Percentiles rank a stretch among this genome's conserved stretches.
These are phyloP conservation scores for Starmera quercuum DNA, from an alignment of 805 yeast genomes.

Conservation along the genomic window DNA sequence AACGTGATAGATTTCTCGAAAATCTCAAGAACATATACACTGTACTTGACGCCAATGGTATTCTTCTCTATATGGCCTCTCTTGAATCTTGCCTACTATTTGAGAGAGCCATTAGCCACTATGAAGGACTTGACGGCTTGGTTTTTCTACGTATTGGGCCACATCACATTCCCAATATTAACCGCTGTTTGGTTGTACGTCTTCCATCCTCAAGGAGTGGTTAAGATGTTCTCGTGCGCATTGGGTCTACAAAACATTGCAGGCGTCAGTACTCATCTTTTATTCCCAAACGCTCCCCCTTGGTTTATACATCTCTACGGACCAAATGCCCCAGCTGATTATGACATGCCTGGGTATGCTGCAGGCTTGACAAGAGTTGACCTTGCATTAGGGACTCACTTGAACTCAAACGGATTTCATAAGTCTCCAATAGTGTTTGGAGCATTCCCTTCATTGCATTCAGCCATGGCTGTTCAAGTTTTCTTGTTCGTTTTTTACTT, in stretches of 20 bases:
- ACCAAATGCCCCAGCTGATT: conserved; percentile 43
- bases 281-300: conserved; percentile 69
- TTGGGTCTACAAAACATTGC: conserved; percentile 53
- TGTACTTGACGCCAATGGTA: conserved; percentile 25
- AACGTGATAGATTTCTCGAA: conserved; percentile 2
- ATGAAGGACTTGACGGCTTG: conserved; percentile 50
- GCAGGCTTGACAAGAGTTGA: conserved; percentile 68
- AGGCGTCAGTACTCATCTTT: conserved; percentile 53
- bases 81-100: conserved; percentile 36
- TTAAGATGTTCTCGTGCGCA: conserved; percentile 44
- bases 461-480: conserved; percentile 53
- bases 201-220: conserved; percentile 59
- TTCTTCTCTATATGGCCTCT: conserved; percentile 39
- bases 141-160: conserved; percentile 55
- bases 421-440: conserved; percentile 66
- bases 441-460: conserved; percentile 54
- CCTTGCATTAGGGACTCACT: conserved; percentile 50
- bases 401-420: conserved; percentile 57
- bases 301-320: conserved; percentile 64
- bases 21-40: conserved; percentile 8
- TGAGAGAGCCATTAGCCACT: conserved; percentile 34
- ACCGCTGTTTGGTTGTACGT: conserved; percentile 57
- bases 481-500: conserved; percentile 33
- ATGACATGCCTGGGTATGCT: conserved; percentile 60
- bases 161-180: conserved; percentile 52